Base-by-base conservation (phyloP, 176 grass and related monocot species). In the Paspalum notatum region DNA sequence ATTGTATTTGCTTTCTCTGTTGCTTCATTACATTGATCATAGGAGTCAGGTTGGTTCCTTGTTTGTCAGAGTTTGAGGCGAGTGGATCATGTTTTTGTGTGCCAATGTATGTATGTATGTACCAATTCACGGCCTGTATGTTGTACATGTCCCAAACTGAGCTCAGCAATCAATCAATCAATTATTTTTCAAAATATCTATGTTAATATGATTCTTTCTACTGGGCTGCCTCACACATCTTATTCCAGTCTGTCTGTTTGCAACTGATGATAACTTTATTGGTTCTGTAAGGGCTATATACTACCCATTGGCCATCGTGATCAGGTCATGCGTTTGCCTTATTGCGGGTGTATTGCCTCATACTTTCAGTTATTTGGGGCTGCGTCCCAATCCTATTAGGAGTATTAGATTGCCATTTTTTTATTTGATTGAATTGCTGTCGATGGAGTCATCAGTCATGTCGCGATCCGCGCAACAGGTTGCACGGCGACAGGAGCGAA, bases 71-170 rank as follows among this genome's bases (percentile, higher is more conserved):
- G 62, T 32, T 77, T 89, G 55, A 76, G 71, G 45, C 37, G 4
- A 1, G 63, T 76, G 72, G 17, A 44, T 25, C 16, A 25, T 26
- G 77, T 40, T 52, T 60, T 63, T 61, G 1, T 62, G 18, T 58
- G 58, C 41, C 51, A n/a, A n/a, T n/a, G n/a, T 82, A 27, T 13
- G 6, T 77, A 20, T 82, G 66, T 85, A 76, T 85, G 76, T 89
- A 76, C 55, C 39, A 71, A 64, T 56, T 26, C 20, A 50, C 26
- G 20, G 77, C 77, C 39, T 89, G 64, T 81, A 89, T 76, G 55
- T 26, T 81, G 63, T 76, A 68, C 43, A 47, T 11, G 32, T 46
- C 18, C 37, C 49, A 63, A 82, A 76, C 13, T 58, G 72, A 58
- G 52, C 38, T 75, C 24, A 41, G 8, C 55, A 53, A 79, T 68